Evolutionary conservation across 2,329 filamentous ascomycete species (phyloP), one percentile per base, ranked within the genome.

Genomic region (Incumbomyces delicatus): DNA sequence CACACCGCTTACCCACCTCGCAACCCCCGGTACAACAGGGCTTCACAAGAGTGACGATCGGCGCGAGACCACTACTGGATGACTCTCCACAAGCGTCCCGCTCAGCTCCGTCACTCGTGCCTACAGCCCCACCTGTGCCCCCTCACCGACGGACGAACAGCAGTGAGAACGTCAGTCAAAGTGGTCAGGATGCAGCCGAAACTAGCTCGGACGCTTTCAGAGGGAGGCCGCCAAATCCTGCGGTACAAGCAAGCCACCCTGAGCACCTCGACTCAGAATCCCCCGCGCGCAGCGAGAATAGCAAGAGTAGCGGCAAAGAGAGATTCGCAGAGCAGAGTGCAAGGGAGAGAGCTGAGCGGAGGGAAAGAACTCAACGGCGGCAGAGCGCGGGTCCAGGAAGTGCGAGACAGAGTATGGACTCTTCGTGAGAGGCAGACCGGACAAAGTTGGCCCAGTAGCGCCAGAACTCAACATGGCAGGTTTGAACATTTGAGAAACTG

Each of bases 321-420:
- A 7, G 42, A 16, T 45, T 45, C 27, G 42, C 20, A n/a, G 42
- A 45, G 33, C 42, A 45, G 16, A 45, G 42, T 31, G 42, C 42
- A 13, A 33, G 42, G 30, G 42, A 45, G 16, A 29, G 42, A 30
- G 42, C 33, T 5, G 42, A 45, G 22, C 7, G 42, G 16, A 29
- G 42, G 18, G 42, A 36, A 16, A 37, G 42, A 13, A 33, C 42
- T 11, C 31, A 45, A 22, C 27, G 22, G n/a, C 17, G 42, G 22
- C 32, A 34, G 34, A 38, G 34, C 16, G 17, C 11, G n/a, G 42
- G 41, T 10, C 13, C 22, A n/a, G 38, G 27, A 17, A 41, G 38
- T 17, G 38, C 38, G 17, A 35, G 31, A 22, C 33, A 45, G 22
- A 38, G 20, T 38, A 38, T 31, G 16, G 42, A 45, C 33, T 30